These are phyloP conservation scores for Podaxis rugospora DNA, from an alignment of 768 basidiomycete genomes.

Conservation along the genomic window DNA sequence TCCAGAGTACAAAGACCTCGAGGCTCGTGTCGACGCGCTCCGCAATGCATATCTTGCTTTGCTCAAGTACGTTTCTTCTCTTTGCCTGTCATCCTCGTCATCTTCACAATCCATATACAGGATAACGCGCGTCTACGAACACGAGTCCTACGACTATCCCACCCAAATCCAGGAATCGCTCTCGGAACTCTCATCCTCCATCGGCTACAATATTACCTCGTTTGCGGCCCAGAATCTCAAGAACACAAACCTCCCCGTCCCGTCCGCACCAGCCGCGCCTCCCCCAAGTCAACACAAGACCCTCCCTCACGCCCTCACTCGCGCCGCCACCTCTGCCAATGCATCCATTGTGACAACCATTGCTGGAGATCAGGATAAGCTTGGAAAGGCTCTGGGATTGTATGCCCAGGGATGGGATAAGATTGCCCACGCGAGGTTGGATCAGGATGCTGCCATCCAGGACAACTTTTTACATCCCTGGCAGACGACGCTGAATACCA, in stretches of 20 bases:
- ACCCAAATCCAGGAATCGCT: slow-evolving; percentile 83
- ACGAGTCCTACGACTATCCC: slow-evolving; percentile 87
- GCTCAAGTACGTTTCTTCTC: slow-evolving; percentile 56
- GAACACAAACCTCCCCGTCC: slow-evolving; percentile 81
- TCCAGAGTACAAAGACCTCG: slow-evolving; percentile 95
- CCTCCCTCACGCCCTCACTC: slow-evolving; percentile 88
- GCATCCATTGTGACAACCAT: slow-evolving; percentile 36
- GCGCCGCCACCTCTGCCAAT: slow-evolving; percentile 68
- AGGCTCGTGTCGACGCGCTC: slow-evolving; percentile 91
- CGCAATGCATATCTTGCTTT: slow-evolving; percentile 69
- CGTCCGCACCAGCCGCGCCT: slow-evolving; percentile 49
- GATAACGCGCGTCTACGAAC: slow-evolving; percentile 85
- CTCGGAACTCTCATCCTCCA: slow-evolving; percentile 62
- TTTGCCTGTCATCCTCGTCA: not conserved
- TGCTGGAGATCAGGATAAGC: slow-evolving; percentile 47
- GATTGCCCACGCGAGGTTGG: slow-evolving; percentile 68
- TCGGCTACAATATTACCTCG: slow-evolving; percentile 72
- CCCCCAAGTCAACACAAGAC: slow-evolving; percentile 83
- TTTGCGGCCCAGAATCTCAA: slow-evolving; percentile 88
- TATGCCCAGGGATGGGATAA: slow-evolving; percentile 86
- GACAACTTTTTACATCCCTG: slow-evolving; percentile 72
- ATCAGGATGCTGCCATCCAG: slow-evolving; percentile 74
- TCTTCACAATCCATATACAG: slow-evolving; percentile 31
- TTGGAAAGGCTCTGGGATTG: slow-evolving; percentile 71
- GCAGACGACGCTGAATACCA: slow-evolving; percentile 82